Base-by-base conservation (phyloP, 2,329 filamentous ascomycete genomes). In the Colletotrichum neosansevieriae region DNA sequence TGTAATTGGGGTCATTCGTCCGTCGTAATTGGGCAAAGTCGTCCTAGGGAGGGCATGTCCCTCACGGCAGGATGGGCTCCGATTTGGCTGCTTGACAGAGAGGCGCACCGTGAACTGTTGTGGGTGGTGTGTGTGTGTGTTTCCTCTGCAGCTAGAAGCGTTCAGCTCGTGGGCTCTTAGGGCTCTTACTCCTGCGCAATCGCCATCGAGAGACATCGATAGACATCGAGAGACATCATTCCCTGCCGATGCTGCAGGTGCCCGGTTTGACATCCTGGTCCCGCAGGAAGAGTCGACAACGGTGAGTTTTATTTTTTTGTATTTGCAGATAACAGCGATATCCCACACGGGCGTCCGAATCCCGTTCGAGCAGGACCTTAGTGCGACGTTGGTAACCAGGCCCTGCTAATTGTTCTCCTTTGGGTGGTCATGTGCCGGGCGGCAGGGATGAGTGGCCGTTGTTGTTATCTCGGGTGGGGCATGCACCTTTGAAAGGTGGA, bases 391-490 rank as follows among this genome's bases (percentile, higher is more conserved):
- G 49, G 54, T 65, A 36, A 59, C 38, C 38, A 21, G 13, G 19
- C 38, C 53, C 29, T 51, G 59, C 21, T 36, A 29, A n/a, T 21
- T 21, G 38, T 56, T 36, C 54, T 34, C 19, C 17, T 67, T 64
- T 47, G 17, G 61, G 61, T 15, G 13, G 53, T 65, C 61, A 65
- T 59, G 65, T 59, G 65, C 61, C 47, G 38, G 29, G 21, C 15
- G 63, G 58, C 24, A 36, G 42, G n/a, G n/a, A n/a, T n/a, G n/a
- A n/a, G 49, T 42, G 36, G 32, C 57, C 44, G 49, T 15, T 51
- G 49, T 61, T 57, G 45, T 50, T 65, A 65, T 68, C 61, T 68
- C 15, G 45, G 59, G 60, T 47, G 47, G 54, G 47, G 47, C 38
- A 17, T 59, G 32, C 40, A 64, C 21, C 53, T 68, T 13, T 54